Conservation (phyloP, 768 basidiomycete species). For the Polyporus arcularius region DNA sequence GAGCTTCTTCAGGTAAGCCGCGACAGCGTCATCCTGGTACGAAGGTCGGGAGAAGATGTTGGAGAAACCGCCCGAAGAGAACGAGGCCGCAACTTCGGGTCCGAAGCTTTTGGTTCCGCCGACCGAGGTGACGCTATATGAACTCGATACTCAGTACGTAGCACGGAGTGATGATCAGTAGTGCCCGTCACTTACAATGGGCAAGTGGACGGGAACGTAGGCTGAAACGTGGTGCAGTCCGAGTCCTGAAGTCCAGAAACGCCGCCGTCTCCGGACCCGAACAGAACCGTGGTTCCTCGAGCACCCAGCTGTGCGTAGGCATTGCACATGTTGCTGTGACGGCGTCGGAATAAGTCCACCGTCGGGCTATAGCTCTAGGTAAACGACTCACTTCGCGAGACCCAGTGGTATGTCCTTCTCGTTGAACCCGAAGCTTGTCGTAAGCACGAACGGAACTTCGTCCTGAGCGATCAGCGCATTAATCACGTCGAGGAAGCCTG, state of each 20-base stretch:
- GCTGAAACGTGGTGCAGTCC: constrained; percentile 32
- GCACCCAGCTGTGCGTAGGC: constrained; percentile 36
- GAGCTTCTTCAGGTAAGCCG: constrained; percentile 35
- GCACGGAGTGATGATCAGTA: neutral
- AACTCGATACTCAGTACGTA: neutral
- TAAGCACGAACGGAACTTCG: constrained; percentile 55
- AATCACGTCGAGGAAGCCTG: constrained; percentile 47
- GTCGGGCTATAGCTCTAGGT: constrained; percentile 10
- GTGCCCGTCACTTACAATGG: constrained; percentile 28
- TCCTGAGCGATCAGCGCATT: constrained; percentile 48
- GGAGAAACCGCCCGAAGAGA: constrained; percentile 39
- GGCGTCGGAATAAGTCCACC: neutral
- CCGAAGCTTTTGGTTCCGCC: constrained; percentile 32
- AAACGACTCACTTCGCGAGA: constrained; percentile 4
- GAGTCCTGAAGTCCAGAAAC: constrained; percentile 30
- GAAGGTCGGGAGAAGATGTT: constrained; percentile 32
- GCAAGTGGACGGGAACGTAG: constrained; percentile 37
- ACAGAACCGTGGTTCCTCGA: constrained; percentile 36
- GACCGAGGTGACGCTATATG: constrained; percentile 35
- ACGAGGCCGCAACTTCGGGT: constrained; percentile 32
- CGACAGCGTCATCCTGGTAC: constrained; percentile 42
- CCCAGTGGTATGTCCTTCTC: constrained; percentile 20
- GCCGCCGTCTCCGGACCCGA: constrained; percentile 39
- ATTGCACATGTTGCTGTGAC: constrained; percentile 33
- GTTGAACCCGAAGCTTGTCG: constrained; percentile 66